Percentiles rank a stretch among this genome's conserved stretches.
Conservation (phyloP, 805 yeast genomes). For the Candida awuae region DNA sequence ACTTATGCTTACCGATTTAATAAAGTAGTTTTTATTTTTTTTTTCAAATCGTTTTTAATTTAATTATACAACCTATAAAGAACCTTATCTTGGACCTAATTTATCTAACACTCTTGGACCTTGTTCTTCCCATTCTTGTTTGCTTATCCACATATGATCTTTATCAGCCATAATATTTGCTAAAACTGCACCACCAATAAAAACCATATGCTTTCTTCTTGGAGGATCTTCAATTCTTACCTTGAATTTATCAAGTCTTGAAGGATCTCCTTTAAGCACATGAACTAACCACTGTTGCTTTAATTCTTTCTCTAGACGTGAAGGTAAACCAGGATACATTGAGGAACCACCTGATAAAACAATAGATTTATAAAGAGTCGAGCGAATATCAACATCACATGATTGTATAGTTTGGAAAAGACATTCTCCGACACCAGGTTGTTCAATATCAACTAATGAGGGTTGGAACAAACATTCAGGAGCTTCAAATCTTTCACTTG, state of each 20-base stretch:
- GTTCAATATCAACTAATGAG: conserved; percentile 87
- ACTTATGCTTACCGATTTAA: too few species aligned
- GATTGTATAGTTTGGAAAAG: conserved; percentile 87
- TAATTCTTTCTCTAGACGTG: conserved; percentile 89
- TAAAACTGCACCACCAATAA: conserved; percentile 96
- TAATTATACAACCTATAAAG: background rate
- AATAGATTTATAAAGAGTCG: conserved; percentile 82
- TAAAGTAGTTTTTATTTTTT: too few species aligned
- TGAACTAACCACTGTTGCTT: conserved; percentile 92
- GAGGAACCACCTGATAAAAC: conserved; percentile 96
- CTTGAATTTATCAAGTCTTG: conserved; percentile 83
- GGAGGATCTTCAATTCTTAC: conserved; percentile 98
- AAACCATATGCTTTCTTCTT: conserved; percentile 97
- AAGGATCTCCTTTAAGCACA: conserved; percentile 79
- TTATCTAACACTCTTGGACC: conserved; percentile 81
- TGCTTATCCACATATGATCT: conserved; percentile 96
- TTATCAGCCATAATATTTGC: conserved; percentile 98
- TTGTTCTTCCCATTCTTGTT: conserved; percentile 96
- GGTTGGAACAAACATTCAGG: conserved; percentile 98
- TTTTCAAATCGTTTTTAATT: background rate
- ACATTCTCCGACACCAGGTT: conserved; percentile 92
- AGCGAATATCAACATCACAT: conserved; percentile 89
- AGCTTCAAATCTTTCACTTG: conserved; percentile 93
- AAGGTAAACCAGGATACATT: conserved; percentile 97
- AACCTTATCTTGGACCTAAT: conserved; percentile 85